These are phyloP conservation scores for Populus simonii DNA, from an alignment of 345 rosid species.

Conservation along the genomic window DNA sequence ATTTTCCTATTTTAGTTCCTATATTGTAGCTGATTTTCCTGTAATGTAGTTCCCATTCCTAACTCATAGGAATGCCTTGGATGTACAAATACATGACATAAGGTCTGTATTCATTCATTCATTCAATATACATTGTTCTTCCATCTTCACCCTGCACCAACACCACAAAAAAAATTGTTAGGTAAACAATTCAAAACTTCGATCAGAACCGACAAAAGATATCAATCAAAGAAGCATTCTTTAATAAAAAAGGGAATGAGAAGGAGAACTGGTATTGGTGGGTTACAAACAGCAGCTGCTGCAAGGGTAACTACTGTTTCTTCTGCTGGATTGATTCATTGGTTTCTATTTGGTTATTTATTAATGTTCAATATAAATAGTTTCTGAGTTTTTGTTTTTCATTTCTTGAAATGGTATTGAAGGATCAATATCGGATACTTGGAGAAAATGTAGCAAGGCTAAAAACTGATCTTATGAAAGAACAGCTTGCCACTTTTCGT, in stretches of 20 bases:
- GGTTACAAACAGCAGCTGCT: conserved; percentile 72
- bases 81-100: too few species aligned
- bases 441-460: conserved; percentile 93
- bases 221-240: not conserved
- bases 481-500: conserved; percentile 85
- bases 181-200: not conserved
- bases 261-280: conserved; percentile 89
- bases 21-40: too few species aligned
- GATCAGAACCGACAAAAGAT: not conserved
- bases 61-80: too few species aligned
- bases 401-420: not conserved
- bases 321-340: not conserved
- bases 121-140: too few species aligned
- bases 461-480: conserved; percentile 88
- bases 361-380: not conserved
- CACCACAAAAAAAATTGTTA: not conserved
- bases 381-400: not conserved
- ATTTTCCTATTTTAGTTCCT: too few species aligned
- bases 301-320: conserved; percentile 51
- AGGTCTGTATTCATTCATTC: too few species aligned
- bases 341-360: not conserved
- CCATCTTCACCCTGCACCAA: not conserved
- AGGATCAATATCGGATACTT: conserved; percentile 76
- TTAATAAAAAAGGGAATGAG: conserved; percentile 38
- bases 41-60: too few species aligned